A percentile compares a stretch with the other conserved stretches of the same genome.
These are phyloP conservation scores for Sclerotinia subarctica DNA, from an alignment of 2,329 filamentous ascomycete species.

Conservation along the genomic window DNA sequence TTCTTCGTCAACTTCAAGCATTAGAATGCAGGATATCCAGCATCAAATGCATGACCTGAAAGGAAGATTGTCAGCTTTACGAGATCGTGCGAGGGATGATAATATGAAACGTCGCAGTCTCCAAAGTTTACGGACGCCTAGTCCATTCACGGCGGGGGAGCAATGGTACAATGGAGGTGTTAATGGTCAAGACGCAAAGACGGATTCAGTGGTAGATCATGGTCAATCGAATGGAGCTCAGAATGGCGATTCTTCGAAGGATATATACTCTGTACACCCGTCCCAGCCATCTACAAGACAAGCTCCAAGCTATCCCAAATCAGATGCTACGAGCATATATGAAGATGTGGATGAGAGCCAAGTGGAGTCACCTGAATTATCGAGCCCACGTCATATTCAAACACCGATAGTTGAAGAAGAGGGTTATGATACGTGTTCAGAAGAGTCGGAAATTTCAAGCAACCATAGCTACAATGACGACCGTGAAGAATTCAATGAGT, in stretches of 20 bases:
- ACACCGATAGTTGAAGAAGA: conserved; percentile 22
- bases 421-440: conserved; percentile 29
- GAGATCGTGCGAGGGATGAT: conserved; percentile 62
- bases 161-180: conserved; percentile 37
- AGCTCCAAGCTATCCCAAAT: conserved; percentile 26
- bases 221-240: conserved; percentile 29
- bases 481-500: conserved; percentile 38
- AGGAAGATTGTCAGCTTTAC: conserved; percentile 64
- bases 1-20: conserved; percentile 37
- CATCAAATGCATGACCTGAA: conserved; percentile 67
- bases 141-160: conserved; percentile 43
- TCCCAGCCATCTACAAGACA: conserved; percentile 15
- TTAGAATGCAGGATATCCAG: conserved; percentile 56
- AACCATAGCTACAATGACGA: conserved; percentile 41
- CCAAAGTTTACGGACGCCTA: conserved; percentile 57
- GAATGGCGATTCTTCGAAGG: conserved; percentile 1
- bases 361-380: neutral
- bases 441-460: conserved; percentile 5
- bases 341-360: conserved; percentile 33
- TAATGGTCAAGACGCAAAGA: conserved; percentile 32
- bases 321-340: conserved; percentile 35
- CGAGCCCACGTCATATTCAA: conserved; percentile 19
- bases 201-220: conserved; percentile 33
- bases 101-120: conserved; percentile 59
- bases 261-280: conserved; percentile 1